Percentiles rank a stretch among this genome's conserved stretches.
These are phyloP conservation scores for Talaromyces sp. DNA, from an alignment of 2,329 filamentous ascomycete species.

Conservation along the genomic window DNA sequence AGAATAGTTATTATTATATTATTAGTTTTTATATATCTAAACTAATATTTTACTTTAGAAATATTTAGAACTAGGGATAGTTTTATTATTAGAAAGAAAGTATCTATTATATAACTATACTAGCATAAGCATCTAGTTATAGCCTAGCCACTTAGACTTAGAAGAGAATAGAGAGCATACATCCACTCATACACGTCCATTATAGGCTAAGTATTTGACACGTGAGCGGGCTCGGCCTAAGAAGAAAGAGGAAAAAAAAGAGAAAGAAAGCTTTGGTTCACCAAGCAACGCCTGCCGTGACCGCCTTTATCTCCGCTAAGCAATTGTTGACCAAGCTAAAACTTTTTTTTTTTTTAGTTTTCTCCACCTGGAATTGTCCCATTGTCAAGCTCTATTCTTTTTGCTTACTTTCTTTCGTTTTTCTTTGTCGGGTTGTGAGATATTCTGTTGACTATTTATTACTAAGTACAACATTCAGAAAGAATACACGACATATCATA, in stretches of 20 bases:
- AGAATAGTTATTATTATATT: too few species aligned
- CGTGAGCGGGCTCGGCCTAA: slow-evolving; percentile 6
- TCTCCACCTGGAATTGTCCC: slow-evolving; percentile 1
- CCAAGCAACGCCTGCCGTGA: slow-evolving; percentile 13
- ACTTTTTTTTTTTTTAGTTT: slow-evolving; percentile 14
- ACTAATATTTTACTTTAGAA: too few species aligned
- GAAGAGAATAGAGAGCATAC: too few species aligned
- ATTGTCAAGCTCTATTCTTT: not conserved
- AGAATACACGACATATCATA: not conserved
- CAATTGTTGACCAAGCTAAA: slow-evolving; percentile 13
- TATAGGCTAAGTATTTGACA: not conserved
- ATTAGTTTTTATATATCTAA: too few species aligned
- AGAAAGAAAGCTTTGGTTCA: slow-evolving; percentile 8
- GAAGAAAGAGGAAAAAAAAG: slow-evolving; percentile 7
- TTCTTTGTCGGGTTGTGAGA: not conserved
- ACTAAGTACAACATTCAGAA: not conserved
- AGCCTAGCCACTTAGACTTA: too few species aligned
- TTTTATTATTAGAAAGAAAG: too few species aligned
- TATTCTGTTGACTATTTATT: not conserved
- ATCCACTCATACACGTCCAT: too few species aligned
- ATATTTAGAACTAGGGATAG: too few species aligned
- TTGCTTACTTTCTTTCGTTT: slow-evolving; percentile 2
- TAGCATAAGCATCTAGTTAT: too few species aligned
- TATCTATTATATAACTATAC: too few species aligned
- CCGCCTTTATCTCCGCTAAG: slow-evolving; percentile 16